Evolutionary conservation across 495 filamentous ascomycete genomes (phyloP), one percentile per base, ranked within the genome.

Genomic region (Xylaria sp.): DNA sequence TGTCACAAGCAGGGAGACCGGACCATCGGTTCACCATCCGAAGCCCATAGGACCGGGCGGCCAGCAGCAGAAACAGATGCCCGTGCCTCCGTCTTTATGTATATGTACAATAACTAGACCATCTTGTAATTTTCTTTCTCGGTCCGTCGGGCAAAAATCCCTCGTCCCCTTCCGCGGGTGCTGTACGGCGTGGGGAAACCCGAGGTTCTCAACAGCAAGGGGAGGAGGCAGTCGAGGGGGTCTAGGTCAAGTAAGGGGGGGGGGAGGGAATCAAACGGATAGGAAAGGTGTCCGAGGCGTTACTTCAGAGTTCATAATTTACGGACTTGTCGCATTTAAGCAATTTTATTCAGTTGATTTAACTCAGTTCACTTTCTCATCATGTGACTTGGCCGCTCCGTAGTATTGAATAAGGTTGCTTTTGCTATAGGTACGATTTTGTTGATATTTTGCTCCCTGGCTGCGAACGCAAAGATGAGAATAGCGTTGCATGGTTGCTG

Each of bases 251-350:
- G 59, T 21, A 40, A 21, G 21, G 61, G 61, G 19, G 37, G 21
- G 61, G 61, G 19, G 8, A 63, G 48, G 61, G 61, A 63, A 63
- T 46, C 41, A 63, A 8, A 8, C 59, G 37, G 37, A 24, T 14
- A 29, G 37, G 43, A 40, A 43, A 43, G 59, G 59, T 40, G 37
- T 61, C 35, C n/a, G 5, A 24, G 59, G 59, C 59, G 59, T 61
- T 61, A 24, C 37, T 61, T 7, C n/a, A 5, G 14, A n/a, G 59
- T 40, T 61, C 17, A 61, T 43, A 43, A 14, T 61, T 61, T 41
- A 61, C 26, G 59, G 37, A 24, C n/a, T 24, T 26, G 35, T 43
- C 1, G 55, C 29, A 61, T 41, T 41, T 61, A 24, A 41, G 12
- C 37, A 43, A 43, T 26, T 7, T 43, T 43, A 61, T 26, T 37